phyloP scores from a whole-genome alignment of 1,284 basidiomycete species.

The Thecaphora thlaspeos region DNA sequence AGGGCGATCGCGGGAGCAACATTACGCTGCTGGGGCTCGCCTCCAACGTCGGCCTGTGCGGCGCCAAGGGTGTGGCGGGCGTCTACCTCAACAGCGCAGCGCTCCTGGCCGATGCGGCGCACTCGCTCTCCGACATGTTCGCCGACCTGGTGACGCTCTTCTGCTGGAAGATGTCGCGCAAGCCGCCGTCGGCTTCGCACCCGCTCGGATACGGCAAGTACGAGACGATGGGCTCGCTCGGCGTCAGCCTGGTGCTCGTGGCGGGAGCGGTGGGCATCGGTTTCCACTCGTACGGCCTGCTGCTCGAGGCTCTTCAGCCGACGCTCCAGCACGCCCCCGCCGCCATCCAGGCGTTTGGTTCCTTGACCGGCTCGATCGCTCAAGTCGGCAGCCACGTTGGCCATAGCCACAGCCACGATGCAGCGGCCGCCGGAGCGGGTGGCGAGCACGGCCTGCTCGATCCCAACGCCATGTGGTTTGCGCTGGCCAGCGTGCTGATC shows the following conservation, averaged over 20 bases:
- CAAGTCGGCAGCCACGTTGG: constrained; percentile 63
- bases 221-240: constrained; percentile 85
- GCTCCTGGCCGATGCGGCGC: constrained; percentile 89
- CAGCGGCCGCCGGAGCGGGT: constrained; percentile 2
- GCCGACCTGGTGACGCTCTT: constrained; percentile 91
- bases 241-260: constrained; percentile 75
- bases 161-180: constrained; percentile 83
- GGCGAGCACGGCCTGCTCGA: constrained; percentile 65
- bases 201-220: constrained; percentile 87
- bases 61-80: constrained; percentile 69
- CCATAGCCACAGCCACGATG: constrained; percentile 63
- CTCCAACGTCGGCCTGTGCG: constrained; percentile 78
- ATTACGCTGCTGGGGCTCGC: constrained; percentile 68
- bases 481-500: constrained; percentile 71
- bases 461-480: constrained; percentile 96
- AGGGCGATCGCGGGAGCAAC: constrained; percentile 49
- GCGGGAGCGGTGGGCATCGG: constrained; percentile 85
- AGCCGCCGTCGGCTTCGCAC: constrained; percentile 72
- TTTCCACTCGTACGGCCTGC: constrained; percentile 82
- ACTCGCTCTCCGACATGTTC: constrained; percentile 80
- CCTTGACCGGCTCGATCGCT: constrained; percentile 64
- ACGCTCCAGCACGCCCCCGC: constrained; percentile 63
- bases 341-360: constrained; percentile 65
- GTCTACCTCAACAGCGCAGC: constrained; percentile 72
- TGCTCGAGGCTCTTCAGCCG: constrained; percentile 67